A percentile compares a stretch with the other conserved stretches of the same genome.
Evolutionary conservation across 257 asterid species (phyloP).

Genomic region (Gynochthodes officinalis): DNA sequence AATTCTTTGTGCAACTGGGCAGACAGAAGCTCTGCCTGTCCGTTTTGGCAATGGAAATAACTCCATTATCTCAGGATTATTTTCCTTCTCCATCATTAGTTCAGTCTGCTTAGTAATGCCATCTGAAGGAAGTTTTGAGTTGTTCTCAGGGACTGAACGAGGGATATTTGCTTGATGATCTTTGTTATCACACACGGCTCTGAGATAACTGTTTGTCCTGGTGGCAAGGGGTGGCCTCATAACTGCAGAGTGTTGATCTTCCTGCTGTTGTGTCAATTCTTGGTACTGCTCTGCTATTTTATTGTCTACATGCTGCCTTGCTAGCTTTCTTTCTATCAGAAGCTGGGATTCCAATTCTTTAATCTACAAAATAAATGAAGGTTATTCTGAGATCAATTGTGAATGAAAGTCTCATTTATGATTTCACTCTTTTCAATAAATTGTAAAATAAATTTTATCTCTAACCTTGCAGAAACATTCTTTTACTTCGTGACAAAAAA

Average conservation of each 20-base stretch:
- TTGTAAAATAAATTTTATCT: neutral
- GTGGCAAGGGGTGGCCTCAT: constrained; percentile 57
- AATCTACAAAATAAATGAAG: constrained; percentile 42
- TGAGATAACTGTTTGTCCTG: constrained; percentile 30
- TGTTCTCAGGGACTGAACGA: constrained; percentile 38
- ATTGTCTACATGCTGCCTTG: constrained; percentile 75
- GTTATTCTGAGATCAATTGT: neutral
- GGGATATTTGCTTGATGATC: constrained; percentile 31
- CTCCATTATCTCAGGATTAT: constrained; percentile 53
- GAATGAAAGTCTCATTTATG: neutral
- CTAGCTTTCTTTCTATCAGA: constrained; percentile 83
- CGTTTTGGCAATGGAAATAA: constrained; percentile 47
- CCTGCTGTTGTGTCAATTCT: constrained; percentile 39
- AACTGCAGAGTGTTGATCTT: constrained; percentile 44
- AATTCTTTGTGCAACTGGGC: constrained; percentile 26
- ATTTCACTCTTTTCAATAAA: neutral
- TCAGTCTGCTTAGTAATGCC: constrained; percentile 28
- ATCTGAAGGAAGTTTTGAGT: constrained; percentile 41
- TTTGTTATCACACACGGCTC: constrained; percentile 29
- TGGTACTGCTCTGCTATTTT: constrained; percentile 67
- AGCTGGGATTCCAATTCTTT: constrained; percentile 93
- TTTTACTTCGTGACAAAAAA: neutral
- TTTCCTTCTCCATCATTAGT: constrained; percentile 58
- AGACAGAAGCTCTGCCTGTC: constrained; percentile 43
- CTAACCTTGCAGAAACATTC: neutral